Base-by-base conservation (phyloP, 1,139 yeast genomes). In the Yarrowia galli region DNA sequence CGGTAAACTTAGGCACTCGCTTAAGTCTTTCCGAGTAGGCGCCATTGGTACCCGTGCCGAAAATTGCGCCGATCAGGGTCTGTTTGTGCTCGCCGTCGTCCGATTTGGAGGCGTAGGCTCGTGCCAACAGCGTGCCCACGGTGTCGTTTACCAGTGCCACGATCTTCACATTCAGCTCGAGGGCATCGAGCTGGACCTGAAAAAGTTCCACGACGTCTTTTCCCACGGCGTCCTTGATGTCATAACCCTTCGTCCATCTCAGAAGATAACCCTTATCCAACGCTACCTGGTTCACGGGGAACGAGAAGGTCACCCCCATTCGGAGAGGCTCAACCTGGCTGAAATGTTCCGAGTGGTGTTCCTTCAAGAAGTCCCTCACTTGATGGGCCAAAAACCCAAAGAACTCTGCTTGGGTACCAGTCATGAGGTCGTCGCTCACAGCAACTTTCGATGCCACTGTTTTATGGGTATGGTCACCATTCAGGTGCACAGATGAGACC, bases 11-110 rank as follows among this genome's bases (percentile, higher is more conserved):
- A 69, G 84, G 85, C 72, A 95, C 90, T 67, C 87, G 84, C 56
- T 84, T 87, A 68, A 91, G 77, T 69, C 85, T 82, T 78, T 93
- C 98, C 75, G 86, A 83, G 79, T 93, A 93, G 15, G 97, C 97
- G 70, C 98, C 98, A 77, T 93, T 93, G 51, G 98, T 92, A 75
- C 98, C 98, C 7, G 98, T 93, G 71, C 98, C 98, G 75, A 92
- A 91, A 71, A 93, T 93, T 71, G 93, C 88, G 53, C 98, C 98
- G 73, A 93, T 82, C 16, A 89, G 84, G 16, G 97, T 91, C 70
- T 84, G 85, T 15, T 87, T 82, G 64, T 87, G 83, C 43, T 81
- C 74, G 13, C 83, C 80, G 32, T 79, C 75, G 18, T 45, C 40
- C 7, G 53, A 38, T 16, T 36, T 54, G 12, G 65, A 45, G n/a